Conservation (phyloP, 2,329 filamentous ascomycete species). For the Scytalidium sp. region DNA sequence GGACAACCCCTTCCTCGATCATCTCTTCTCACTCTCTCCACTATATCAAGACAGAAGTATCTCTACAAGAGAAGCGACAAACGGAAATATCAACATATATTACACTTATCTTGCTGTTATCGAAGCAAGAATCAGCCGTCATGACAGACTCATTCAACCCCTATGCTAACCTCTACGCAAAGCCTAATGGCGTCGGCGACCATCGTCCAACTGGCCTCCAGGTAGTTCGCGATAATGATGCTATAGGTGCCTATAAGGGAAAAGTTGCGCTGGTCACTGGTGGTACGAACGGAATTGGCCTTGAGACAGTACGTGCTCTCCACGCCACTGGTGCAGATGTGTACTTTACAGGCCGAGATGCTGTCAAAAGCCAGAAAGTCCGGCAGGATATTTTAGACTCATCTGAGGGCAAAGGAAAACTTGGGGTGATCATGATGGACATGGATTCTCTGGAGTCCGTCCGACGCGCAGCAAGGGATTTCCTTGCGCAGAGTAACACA, state of each 20-base stretch:
- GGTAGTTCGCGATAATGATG: slow-evolving; percentile 28
- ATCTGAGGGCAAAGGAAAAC: slow-evolving; percentile 2
- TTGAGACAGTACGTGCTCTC: slow-evolving; percentile 37
- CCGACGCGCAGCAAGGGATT: slow-evolving; percentile 22
- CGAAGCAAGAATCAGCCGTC: too few relatives aligned
- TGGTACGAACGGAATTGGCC: slow-evolving; percentile 41
- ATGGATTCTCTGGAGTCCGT: slow-evolving; percentile 30
- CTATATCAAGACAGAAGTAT: too few relatives aligned
- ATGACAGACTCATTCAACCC: too few relatives aligned
- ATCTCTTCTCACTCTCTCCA: too few relatives aligned
- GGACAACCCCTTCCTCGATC: too few relatives aligned
- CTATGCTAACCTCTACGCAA: too few relatives aligned
- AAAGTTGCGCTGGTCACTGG: slow-evolving; percentile 36
- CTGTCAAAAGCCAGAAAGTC: slow-evolving; percentile 29
- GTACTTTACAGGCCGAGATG: slow-evolving; percentile 32
- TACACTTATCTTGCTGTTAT: too few relatives aligned
- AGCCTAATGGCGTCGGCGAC: slow-evolving; percentile 15
- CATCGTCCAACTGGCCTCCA: slow-evolving; percentile 29
- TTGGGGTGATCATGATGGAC: slow-evolving; percentile 33
- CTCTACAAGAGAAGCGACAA: too few relatives aligned
- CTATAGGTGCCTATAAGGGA: slow-evolving; percentile 21
- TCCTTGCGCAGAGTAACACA: slow-evolving; percentile 24
- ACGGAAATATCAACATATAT: too few relatives aligned
- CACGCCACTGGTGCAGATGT: slow-evolving; percentile 34
- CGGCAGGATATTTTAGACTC: slow-evolving; percentile 16